These are phyloP conservation scores for Verticillium dahliae DNA, from an alignment of 2,329 filamentous ascomycete species.

Conservation along the genomic window DNA sequence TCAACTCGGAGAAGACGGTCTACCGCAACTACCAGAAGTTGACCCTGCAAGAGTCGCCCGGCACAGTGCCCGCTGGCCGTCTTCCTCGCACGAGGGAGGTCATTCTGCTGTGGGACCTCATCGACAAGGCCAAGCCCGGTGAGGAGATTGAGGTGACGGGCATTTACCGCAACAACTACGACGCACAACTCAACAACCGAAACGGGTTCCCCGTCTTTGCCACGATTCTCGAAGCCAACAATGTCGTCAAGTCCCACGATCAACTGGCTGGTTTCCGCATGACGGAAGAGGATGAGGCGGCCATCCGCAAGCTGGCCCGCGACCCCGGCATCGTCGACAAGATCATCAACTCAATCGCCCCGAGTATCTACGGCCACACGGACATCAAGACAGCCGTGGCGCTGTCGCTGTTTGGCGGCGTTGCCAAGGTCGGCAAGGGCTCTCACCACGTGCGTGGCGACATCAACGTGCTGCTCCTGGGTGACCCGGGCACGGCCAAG, in stretches of 20 bases:
- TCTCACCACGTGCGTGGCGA: constrained; percentile 89
- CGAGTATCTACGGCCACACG: constrained; percentile 92
- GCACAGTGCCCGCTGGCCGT: constrained; percentile 91
- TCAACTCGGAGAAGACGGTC: constrained; percentile 96
- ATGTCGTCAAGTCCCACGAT: constrained; percentile 94
- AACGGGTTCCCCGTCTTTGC: constrained; percentile 98
- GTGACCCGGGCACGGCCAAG: constrained; percentile 96
- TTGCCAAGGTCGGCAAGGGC: constrained; percentile 84
- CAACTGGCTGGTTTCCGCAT: constrained; percentile 94
- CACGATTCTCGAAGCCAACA: constrained; percentile 94
- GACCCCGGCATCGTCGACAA: constrained; percentile 92
- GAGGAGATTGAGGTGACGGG: constrained; percentile 97
- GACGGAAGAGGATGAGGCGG: constrained; percentile 88
- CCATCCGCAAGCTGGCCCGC: constrained; percentile 79
- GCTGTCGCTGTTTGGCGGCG: constrained; percentile 88
- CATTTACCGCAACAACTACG: constrained; percentile 97
- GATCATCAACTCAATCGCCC: constrained; percentile 86
- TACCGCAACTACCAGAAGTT: constrained; percentile 99
- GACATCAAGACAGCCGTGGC: constrained; percentile 98
- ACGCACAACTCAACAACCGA: constrained; percentile 94
- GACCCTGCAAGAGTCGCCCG: constrained; percentile 93
- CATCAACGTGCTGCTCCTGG: constrained; percentile 94
- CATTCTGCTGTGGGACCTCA: constrained; percentile 92
- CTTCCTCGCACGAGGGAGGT: constrained; percentile 90
- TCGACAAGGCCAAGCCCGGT: constrained; percentile 92